Conservation (phyloP, 371 early-diverging fungal species). For the Zychaea mexicana region DNA sequence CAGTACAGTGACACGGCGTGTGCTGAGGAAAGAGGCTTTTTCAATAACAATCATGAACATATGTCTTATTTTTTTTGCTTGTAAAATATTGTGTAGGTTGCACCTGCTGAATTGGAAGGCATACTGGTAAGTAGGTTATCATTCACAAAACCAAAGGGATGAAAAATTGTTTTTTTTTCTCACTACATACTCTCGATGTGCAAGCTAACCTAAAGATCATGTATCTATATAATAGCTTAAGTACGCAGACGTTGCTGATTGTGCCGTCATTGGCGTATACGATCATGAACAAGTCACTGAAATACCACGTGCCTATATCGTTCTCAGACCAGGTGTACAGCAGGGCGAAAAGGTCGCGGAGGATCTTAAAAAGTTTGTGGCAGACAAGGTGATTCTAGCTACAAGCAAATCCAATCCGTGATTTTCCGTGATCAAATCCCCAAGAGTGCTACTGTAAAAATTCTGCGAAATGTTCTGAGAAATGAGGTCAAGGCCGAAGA, state of each 20-base stretch:
- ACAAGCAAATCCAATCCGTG: constrained; percentile 78
- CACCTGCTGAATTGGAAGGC: constrained; percentile 26
- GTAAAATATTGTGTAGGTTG: neutral
- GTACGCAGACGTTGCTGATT: constrained; percentile 71
- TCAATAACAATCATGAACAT: no score
- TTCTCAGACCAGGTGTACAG: constrained; percentile 35
- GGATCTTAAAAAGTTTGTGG: constrained; percentile 61
- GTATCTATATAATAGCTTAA: no score
- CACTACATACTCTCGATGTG: no score
- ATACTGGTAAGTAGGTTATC: constrained; percentile 43
- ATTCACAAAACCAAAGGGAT: no score
- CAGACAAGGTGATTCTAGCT: constrained; percentile 59
- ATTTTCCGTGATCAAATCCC: constrained; percentile 67
- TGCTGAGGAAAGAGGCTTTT: no score
- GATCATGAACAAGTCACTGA: constrained; percentile 62
- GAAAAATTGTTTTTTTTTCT: no score
- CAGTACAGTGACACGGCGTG: no score
- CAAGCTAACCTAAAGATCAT: no score
- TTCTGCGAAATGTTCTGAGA: constrained; percentile 50
- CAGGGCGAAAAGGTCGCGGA: constrained; percentile 28
- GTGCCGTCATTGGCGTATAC: constrained; percentile 70
- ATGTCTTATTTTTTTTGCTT: no score
- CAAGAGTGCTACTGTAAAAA: constrained; percentile 76
- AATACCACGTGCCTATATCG: constrained; percentile 73
- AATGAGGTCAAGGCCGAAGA: constrained; percentile 12